Percentiles rank a stretch among this genome's conserved stretches.
These are phyloP conservation scores for Phoma herbarum DNA, from an alignment of 2,329 filamentous ascomycete genomes.

Conservation along the genomic window DNA sequence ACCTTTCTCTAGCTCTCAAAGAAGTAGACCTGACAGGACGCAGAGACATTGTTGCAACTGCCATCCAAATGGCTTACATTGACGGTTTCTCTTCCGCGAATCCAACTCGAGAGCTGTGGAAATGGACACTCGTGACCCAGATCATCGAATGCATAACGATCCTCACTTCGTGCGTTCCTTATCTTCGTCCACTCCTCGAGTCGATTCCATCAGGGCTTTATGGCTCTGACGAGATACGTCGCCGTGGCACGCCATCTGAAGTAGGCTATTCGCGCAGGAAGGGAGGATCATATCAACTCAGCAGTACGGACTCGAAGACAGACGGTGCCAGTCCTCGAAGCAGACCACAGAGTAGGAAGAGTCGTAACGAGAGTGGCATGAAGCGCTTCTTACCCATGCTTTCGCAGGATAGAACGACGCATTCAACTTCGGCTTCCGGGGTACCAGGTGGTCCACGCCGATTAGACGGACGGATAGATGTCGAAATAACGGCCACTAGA, in stretches of 20 bases:
- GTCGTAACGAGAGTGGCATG: constrained; percentile 31
- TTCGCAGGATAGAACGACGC: constrained; percentile 38
- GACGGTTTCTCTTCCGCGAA: constrained; percentile 38
- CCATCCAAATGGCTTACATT: constrained; percentile 45
- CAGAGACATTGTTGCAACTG: constrained; percentile 47
- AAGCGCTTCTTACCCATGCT: constrained; percentile 44
- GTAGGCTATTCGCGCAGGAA: constrained; percentile 41
- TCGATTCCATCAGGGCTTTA: constrained; percentile 46
- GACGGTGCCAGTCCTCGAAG: constrained; percentile 16
- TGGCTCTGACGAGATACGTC: constrained; percentile 44
- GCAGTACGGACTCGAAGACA: constrained; percentile 27
- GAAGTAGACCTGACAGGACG: background rate
- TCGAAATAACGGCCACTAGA: constrained; percentile 41
- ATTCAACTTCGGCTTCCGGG: constrained; percentile 47
- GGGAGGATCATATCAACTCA: constrained; percentile 43
- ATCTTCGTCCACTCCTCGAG: constrained; percentile 48
- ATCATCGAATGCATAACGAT: constrained; percentile 49
- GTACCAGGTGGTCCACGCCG: constrained; percentile 44
- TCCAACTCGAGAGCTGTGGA: constrained; percentile 44
- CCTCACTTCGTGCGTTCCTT: constrained; percentile 48
- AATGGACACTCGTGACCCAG: constrained; percentile 47
- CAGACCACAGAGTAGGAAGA: constrained; percentile 28
- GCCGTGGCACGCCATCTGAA: constrained; percentile 42
- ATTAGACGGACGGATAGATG: constrained; percentile 42
- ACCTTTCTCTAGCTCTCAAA: background rate